A percentile compares a stretch with the other conserved stretches of the same genome.
phyloP scores from a whole-genome alignment of 306 rosid genomes.

The Medicago lupulina region DNA sequence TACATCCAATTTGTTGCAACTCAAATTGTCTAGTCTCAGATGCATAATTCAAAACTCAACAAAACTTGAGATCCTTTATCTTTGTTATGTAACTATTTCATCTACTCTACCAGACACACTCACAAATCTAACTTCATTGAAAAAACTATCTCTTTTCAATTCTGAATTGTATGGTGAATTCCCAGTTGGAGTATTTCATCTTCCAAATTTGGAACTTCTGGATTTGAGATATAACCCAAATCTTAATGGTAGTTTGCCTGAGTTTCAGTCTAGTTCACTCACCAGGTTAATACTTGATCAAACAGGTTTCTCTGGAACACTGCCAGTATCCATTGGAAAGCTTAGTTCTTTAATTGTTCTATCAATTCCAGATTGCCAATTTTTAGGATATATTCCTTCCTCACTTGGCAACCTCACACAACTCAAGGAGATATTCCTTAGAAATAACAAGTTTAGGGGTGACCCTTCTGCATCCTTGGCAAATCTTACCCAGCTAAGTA shows the following conservation, averaged over 20 bases:
- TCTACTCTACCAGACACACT: constrained; percentile 34
- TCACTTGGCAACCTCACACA: not conserved
- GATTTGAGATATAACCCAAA: not conserved
- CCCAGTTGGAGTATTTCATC: constrained; percentile 38
- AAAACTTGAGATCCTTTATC: constrained; percentile 29
- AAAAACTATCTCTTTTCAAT: rapidly evolving
- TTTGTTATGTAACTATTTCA: constrained; percentile 11
- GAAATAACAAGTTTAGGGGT: not conserved
- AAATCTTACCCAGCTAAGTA: constrained; percentile 29
- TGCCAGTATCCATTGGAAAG: constrained; percentile 46
- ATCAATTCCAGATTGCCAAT: not conserved
- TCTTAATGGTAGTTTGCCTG: constrained; percentile 46
- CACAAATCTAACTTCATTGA: constrained; percentile 38
- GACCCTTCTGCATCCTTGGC: not conserved
- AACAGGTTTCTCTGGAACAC: constrained; percentile 41
- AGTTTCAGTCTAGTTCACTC: constrained; percentile 26
- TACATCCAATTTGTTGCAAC: not conserved
- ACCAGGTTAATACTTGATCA: rapidly evolving
- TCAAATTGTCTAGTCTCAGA: constrained; percentile 17
- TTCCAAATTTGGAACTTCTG: constrained; percentile 13
- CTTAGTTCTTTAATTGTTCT: not conserved
- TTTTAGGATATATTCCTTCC: not conserved
- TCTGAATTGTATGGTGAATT: constrained; percentile 44
- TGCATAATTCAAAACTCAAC: constrained; percentile 1
- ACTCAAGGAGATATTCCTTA: not conserved